These are phyloP conservation scores for Didymella exigua DNA, from an alignment of 2,329 filamentous ascomycete species.

Conservation along the genomic window DNA sequence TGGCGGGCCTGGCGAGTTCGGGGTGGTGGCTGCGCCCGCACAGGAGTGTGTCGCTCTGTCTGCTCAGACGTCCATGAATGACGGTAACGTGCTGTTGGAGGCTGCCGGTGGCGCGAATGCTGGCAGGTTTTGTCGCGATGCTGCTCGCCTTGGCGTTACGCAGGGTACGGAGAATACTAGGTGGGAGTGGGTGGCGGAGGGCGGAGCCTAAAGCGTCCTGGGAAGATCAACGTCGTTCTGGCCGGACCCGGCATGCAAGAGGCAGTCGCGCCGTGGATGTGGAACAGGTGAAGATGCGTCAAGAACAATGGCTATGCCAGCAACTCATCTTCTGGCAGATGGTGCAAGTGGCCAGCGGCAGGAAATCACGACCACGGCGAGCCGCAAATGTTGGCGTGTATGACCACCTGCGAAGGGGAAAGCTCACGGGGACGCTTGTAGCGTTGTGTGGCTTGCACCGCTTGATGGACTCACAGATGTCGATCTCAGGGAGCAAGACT, in stretches of 20 bases:
- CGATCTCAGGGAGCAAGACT: slow-evolving; percentile 22
- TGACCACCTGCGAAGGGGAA: slow-evolving; percentile 14
- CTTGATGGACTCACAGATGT: slow-evolving; percentile 25
- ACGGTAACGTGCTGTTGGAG: slow-evolving; percentile 2
- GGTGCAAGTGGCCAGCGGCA: neutral
- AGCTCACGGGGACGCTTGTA: slow-evolving; percentile 13
- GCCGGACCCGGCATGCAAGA: slow-evolving; percentile 3
- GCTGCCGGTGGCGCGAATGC: slow-evolving; percentile 3
- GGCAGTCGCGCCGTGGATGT: slow-evolving; percentile 6
- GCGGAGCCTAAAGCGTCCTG: slow-evolving; percentile 7
- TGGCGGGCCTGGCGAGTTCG: slow-evolving; percentile 5
- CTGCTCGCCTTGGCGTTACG: slow-evolving; percentile 26
- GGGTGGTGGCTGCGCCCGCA: slow-evolving; percentile 3
- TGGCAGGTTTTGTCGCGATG: slow-evolving; percentile 15
- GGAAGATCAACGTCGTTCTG: slow-evolving; percentile 3
- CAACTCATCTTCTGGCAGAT: neutral
- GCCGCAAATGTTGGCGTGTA: slow-evolving; percentile 13
- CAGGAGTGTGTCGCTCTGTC: slow-evolving; percentile 5
- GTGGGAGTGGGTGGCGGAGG: slow-evolving; percentile 19
- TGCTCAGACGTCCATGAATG: slow-evolving; percentile 32
- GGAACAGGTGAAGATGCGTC: neutral
- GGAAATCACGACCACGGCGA: slow-evolving; percentile 3
- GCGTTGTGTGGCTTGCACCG: slow-evolving; percentile 17
- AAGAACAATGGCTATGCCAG: slow-evolving; percentile 3
- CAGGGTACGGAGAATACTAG: slow-evolving; percentile 26